Evolutionary conservation across 192 early-diverging fungal genomes (phyloP).

Genomic region (Funneliformis mosseae): DNA sequence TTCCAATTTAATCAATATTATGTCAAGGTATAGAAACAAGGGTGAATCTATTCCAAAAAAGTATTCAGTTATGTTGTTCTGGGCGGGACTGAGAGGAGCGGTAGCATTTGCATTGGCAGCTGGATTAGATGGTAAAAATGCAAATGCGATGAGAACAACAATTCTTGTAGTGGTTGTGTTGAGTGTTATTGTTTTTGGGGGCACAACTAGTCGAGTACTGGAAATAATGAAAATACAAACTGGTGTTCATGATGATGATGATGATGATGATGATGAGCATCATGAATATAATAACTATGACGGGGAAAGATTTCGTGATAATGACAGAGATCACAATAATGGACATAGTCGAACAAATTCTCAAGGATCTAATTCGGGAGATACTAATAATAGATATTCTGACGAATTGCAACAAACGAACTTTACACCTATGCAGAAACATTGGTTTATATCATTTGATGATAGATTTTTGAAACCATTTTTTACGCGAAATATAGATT

Average conservation of each 20-base stretch:
- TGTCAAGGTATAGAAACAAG: slow-evolving; percentile 58
- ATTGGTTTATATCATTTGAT: slow-evolving; percentile 89
- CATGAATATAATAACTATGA: slow-evolving; percentile 41
- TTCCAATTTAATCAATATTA: slow-evolving; percentile 76
- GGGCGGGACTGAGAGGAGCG: slow-evolving; percentile 87
- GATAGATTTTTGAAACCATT: slow-evolving; percentile 80
- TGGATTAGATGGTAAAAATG: slow-evolving; percentile 70
- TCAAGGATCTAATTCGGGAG: slow-evolving; percentile 37
- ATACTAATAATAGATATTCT: neutral
- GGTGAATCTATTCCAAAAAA: slow-evolving; percentile 55
- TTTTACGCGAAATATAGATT: slow-evolving; percentile 52
- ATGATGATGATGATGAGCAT: slow-evolving; percentile 47
- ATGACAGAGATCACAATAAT: slow-evolving; percentile 31
- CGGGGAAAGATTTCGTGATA: slow-evolving; percentile 43
- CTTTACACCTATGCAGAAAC: slow-evolving; percentile 40
- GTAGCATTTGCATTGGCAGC: slow-evolving; percentile 95
- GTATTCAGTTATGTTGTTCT: slow-evolving; percentile 94
- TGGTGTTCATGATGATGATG: slow-evolving; percentile 64
- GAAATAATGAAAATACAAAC: slow-evolving; percentile 75
- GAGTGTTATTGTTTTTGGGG: slow-evolving; percentile 89
- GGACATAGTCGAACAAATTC: slow-evolving; percentile 39
- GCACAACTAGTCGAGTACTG: slow-evolving; percentile 83
- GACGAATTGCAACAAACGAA: slow-evolving; percentile 36
- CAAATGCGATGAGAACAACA: slow-evolving; percentile 79
- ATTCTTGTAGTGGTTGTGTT: slow-evolving; percentile 92